These are phyloP conservation scores for Ophiostoma novo-ulmi DNA, from an alignment of 2,329 filamentous ascomycete genomes.

Conservation along the genomic window DNA sequence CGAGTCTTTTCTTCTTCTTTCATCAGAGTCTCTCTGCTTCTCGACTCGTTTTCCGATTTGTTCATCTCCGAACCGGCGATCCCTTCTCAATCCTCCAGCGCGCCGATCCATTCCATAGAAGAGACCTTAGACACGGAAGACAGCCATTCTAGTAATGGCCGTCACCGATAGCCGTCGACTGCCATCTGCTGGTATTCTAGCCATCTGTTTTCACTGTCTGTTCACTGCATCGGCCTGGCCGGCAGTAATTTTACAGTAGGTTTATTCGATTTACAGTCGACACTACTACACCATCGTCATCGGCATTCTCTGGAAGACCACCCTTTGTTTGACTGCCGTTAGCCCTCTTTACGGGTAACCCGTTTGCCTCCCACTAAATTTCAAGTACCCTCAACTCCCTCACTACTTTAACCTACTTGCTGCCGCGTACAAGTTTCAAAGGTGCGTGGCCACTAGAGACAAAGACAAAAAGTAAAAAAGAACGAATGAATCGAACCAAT, in stretches of 20 bases:
- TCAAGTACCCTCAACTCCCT: not conserved
- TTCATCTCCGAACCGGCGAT: not conserved
- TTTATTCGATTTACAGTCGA: not conserved
- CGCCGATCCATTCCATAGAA: not conserved
- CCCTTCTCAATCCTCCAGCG: not conserved
- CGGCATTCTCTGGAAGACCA: not conserved
- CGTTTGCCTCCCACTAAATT: not conserved
- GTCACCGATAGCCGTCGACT: not conserved
- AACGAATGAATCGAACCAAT: not conserved
- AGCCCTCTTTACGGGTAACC: not conserved
- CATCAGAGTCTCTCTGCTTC: not conserved
- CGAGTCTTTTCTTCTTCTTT: no score
- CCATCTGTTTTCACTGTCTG: not conserved
- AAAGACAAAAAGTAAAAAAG: not conserved
- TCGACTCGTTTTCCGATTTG: not conserved
- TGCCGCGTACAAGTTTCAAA: not conserved
- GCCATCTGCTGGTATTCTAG: not conserved
- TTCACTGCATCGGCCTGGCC: not conserved
- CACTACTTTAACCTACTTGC: not conserved
- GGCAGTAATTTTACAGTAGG: not conserved
- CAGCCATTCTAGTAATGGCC: not conserved
- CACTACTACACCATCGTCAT: not conserved
- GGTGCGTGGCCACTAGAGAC: conserved; percentile 4
- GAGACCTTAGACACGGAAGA: not conserved
- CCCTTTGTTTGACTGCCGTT: not conserved